Base-by-base conservation (phyloP, 371 early-diverging fungal genomes). In the Entomophthora muscae region DNA sequence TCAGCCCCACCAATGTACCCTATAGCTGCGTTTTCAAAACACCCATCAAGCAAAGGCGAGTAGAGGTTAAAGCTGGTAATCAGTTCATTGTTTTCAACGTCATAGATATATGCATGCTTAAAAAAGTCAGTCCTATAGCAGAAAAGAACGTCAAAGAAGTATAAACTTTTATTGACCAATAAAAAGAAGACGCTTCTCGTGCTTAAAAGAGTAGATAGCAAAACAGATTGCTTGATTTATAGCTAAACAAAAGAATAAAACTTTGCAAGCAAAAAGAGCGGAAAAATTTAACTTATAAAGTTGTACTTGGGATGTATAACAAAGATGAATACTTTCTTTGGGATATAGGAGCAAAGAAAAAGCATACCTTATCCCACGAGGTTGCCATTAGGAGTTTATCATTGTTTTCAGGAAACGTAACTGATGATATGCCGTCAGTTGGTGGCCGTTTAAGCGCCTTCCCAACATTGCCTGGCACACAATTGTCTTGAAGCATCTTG, bases 281-380 rank as follows among this genome's bases (percentile, higher is more conserved):
- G n/a, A n/a, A n/a, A n/a, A n/a, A n/a, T n/a, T n/a, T n/a, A n/a
- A n/a, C n/a, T n/a, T n/a, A n/a, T n/a, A n/a, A n/a, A n/a, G n/a
- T n/a, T n/a, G n/a, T n/a, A n/a, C n/a, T n/a, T n/a, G n/a, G n/a
- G n/a, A n/a, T n/a, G n/a, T n/a, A n/a, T n/a, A n/a, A n/a, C n/a
- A n/a, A n/a, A n/a, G n/a, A n/a, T n/a, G n/a, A n/a, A n/a, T n/a
- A n/a, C n/a, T n/a, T n/a, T n/a, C n/a, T n/a, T n/a, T n/a, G n/a
- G n/a, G n/a, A n/a, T n/a, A n/a, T n/a, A n/a, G n/a, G n/a, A n/a
- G n/a, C n/a, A n/a, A n/a, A n/a, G n/a, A n/a, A n/a, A 42, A 17
- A 42, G 3, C 23, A 53, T 78, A 86, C 90, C 75, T 76, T 81
- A 71, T 96, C 95, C 96, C 96, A 96, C 5, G 90, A 88, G 22